phyloP scores from a whole-genome alignment of 177 flowering plant species.

The Tripterygium wilfordii region DNA sequence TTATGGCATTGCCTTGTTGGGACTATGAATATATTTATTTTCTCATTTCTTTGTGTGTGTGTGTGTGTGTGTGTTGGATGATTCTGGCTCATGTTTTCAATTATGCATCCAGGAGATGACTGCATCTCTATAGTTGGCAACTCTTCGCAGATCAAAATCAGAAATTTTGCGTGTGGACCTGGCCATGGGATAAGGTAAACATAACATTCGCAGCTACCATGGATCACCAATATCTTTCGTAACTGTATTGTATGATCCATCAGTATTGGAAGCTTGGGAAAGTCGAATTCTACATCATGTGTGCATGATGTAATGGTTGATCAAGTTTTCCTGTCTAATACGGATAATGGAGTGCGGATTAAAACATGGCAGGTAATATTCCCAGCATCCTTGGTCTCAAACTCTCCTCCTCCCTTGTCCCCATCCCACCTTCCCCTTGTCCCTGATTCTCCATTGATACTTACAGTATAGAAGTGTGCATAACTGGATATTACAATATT shows the following conservation, averaged over 20 bases:
- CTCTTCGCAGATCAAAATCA: slow-evolving; percentile 58
- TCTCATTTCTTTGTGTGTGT: too few species aligned
- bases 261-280: slow-evolving; percentile 94
- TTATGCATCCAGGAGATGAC: slow-evolving; percentile 67
- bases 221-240: neutral
- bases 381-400: neutral
- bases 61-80: too few species aligned
- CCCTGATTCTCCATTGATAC: neutral
- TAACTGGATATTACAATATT: too few species aligned
- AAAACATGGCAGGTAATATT: slow-evolving; percentile 92
- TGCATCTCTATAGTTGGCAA: slow-evolving; percentile 84
- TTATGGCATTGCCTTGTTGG: neutral
- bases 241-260: slow-evolving; percentile 3
- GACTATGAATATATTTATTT: too few species aligned
- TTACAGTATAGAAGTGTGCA: too few species aligned
- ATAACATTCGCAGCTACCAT: neutral
- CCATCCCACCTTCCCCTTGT: neutral
- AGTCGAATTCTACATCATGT: slow-evolving; percentile 32
- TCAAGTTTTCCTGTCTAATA: slow-evolving; percentile 53
- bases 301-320: slow-evolving; percentile 62
- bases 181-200: slow-evolving; percentile 96
- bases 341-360: slow-evolving; percentile 77
- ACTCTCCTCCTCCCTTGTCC: neutral
- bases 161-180: slow-evolving; percentile 60
- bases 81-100: too few species aligned